Percentiles rank a stretch among this genome's conserved stretches.
Conservation (phyloP, 257 asterid species). For the Capsicum chinense region DNA sequence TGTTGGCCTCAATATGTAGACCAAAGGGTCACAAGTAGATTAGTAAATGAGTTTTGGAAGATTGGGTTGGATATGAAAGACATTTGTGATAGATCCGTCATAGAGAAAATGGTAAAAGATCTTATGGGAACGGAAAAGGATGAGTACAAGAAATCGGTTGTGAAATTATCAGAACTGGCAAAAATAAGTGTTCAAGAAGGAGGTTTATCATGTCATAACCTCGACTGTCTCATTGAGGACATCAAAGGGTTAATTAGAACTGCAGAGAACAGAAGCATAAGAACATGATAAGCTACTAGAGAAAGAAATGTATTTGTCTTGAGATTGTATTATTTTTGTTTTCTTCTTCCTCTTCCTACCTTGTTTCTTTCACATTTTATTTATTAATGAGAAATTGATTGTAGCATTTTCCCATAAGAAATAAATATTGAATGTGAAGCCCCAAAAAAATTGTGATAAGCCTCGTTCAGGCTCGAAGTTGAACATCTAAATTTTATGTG, state of each 20-base stretch:
- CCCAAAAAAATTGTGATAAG: neutral
- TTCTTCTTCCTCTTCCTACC: neutral
- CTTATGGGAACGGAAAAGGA: slow-evolving; percentile 49
- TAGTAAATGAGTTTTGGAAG: slow-evolving; percentile 61
- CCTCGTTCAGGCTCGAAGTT: neutral
- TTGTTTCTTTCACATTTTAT: neutral
- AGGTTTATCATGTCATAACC: slow-evolving; percentile 47
- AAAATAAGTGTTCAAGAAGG: slow-evolving; percentile 42
- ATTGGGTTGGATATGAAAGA: slow-evolving; percentile 69
- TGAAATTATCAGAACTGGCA: slow-evolving; percentile 41
- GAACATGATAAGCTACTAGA: neutral
- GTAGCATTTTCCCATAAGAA: neutral
- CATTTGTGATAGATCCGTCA: slow-evolving; percentile 42
- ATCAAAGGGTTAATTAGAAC: neutral
- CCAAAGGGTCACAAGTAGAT: slow-evolving; percentile 55
- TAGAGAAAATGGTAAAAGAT: slow-evolving; percentile 51
- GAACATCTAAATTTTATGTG: no score
- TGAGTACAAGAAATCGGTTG: slow-evolving; percentile 43
- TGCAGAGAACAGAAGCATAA: neutral
- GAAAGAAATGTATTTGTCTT: neutral
- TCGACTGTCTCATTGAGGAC: slow-evolving; percentile 36
- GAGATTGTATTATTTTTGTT: neutral
- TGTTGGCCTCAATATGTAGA: slow-evolving; percentile 49
- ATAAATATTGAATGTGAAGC: neutral
- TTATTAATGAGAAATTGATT: neutral